Evolutionary conservation across 331 rosid species (phyloP), one percentile per base, ranked within the genome.

Genomic region (Stylosanthes scabra): DNA sequence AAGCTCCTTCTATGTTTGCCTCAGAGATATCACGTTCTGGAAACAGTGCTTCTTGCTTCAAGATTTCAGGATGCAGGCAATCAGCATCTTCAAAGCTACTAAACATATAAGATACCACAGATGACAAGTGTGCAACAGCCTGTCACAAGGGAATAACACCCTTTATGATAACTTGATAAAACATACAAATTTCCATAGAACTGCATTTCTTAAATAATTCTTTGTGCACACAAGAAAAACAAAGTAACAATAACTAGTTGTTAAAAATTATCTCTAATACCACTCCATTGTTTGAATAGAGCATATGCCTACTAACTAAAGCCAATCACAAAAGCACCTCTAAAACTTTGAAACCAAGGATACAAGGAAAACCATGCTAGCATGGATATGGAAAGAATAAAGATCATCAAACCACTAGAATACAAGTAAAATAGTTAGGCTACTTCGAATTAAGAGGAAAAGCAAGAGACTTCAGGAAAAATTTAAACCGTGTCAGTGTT

Each of bases 51-150:
- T 83, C 88, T 81, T 75, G 83, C 37, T 54, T 77, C 80, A 81
- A 64, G 76, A 78, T 68, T 84, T 86, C 84, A 25, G 72, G 59
- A 63, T 74, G 74, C 42, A 52, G 9, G 69, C 65, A 71, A 81
- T 82, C 81, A 52, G 65, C 40, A 72, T 78, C 75, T 57, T 82
- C 82, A 60, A 80, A 79, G 70, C 75, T 65, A 70, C 73, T 46
- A 69, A 75, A 64, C 66, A 84, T 61, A 70, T 65, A 62, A 59
- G 87, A 88, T 51, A 77, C 80, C 42, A 80, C 85, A 76, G 85
- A 82, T 65, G 74, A 83, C 70, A 89, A 74, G 60, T 78, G 65
- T 74, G 78, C 83, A 74, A 91, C 63, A 71, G 80, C 92, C 99
- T 94, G 93, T 58, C 77, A 82, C 57, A 58, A 46, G 45, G 65